These are phyloP conservation scores for Lonicera japonica DNA, from an alignment of 129 eudicot genomes.

Conservation along the genomic window DNA sequence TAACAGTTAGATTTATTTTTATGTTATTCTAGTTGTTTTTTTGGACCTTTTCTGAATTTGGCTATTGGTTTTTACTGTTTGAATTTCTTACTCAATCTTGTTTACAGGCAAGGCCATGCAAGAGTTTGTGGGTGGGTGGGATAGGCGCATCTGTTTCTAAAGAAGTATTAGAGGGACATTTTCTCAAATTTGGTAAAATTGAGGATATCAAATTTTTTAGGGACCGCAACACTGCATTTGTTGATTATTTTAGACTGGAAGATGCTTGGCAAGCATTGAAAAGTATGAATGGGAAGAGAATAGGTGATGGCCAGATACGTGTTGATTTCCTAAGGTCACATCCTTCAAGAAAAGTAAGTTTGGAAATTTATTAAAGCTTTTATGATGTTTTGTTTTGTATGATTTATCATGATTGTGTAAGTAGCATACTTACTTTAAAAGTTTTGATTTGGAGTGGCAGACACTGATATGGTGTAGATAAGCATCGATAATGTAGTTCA, in stretches of 20 bases:
- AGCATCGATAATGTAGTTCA: too few species aligned
- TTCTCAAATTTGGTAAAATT: slow-evolving; percentile 64
- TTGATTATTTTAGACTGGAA: slow-evolving; percentile 62
- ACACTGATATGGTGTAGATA: too few species aligned
- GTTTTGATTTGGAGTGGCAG: too few species aligned
- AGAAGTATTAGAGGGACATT: slow-evolving; percentile 73
- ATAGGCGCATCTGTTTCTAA: slow-evolving; percentile 54
- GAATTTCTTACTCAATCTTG: neutral
- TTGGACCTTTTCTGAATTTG: too few species aligned
- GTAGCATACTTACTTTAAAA: too few species aligned
- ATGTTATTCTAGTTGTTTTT: too few species aligned
- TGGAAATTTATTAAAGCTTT: neutral
- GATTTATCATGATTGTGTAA: too few species aligned
- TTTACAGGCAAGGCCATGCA: slow-evolving; percentile 88
- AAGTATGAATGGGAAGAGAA: slow-evolving; percentile 57
- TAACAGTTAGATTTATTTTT: too few species aligned
- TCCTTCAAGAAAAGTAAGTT: slow-evolving; percentile 66
- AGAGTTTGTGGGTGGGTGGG: slow-evolving; percentile 88
- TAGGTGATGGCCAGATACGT: slow-evolving; percentile 68
- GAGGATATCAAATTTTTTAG: slow-evolving; percentile 75
- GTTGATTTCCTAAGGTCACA: slow-evolving; percentile 84
- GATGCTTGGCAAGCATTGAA: slow-evolving; percentile 88
- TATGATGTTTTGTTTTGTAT: too few species aligned
- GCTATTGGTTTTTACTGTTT: too few species aligned
- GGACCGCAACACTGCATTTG: slow-evolving; percentile 76